phyloP scores from a whole-genome alignment of 176 grass and related monocot species.

The Themeda triandra region DNA sequence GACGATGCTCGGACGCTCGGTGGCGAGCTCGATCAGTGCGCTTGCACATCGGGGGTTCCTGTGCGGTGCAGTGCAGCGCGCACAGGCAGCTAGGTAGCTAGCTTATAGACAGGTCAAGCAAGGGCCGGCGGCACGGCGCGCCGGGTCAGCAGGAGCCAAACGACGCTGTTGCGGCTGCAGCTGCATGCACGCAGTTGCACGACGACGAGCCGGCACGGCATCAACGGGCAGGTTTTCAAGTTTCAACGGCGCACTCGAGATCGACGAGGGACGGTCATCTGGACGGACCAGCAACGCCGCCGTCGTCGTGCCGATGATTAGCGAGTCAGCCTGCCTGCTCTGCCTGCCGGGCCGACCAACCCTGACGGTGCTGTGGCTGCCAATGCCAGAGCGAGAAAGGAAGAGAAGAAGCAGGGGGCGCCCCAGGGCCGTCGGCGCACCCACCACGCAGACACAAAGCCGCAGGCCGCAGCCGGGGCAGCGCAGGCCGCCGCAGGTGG shows the following conservation, averaged over 20 bases:
- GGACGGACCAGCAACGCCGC: not conserved
- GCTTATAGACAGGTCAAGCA: not conserved
- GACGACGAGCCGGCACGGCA: not conserved
- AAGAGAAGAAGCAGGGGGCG: not conserved
- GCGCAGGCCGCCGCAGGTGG: not conserved
- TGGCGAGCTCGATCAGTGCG: too few relatives aligned
- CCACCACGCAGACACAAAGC: not conserved
- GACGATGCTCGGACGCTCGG: too few relatives aligned
- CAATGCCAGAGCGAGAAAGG: not conserved
- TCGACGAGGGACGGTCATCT: not conserved
- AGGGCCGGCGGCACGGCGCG: too few relatives aligned
- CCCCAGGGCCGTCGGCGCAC: too few relatives aligned
- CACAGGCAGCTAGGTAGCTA: not conserved
- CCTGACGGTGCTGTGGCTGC: constrained; percentile 17
- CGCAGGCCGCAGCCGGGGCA: not conserved
- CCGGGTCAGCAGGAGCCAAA: not conserved
- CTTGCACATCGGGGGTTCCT: too few relatives aligned
- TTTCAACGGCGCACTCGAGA: constrained; percentile 39
- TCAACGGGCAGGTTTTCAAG: not conserved
- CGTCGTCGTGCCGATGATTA: constrained; percentile 28
- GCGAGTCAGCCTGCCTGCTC: too few relatives aligned
- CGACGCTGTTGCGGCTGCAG: not conserved
- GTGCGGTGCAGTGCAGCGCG: too few relatives aligned
- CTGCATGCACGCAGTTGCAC: not conserved
- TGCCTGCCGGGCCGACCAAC: not conserved